phyloP scores from a whole-genome alignment of 2,329 filamentous ascomycete genomes.

The Verticillium nubilum region DNA sequence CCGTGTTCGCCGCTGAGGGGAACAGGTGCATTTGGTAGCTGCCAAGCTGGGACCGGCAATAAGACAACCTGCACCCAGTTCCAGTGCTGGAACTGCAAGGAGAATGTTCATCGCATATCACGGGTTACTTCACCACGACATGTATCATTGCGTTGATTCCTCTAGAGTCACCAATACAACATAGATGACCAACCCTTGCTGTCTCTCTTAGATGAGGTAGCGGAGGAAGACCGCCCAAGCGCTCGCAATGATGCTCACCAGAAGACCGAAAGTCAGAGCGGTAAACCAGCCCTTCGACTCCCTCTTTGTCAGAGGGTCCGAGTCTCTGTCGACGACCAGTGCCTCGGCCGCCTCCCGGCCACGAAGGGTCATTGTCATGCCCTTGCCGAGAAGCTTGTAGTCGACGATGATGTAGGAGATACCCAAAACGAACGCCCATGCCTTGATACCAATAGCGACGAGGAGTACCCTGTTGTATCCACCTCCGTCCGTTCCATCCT shows the following conservation, averaged over 20 bases:
- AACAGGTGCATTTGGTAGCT: conserved; percentile 28
- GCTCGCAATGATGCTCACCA: conserved; percentile 13
- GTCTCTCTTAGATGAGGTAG: conserved; percentile 11
- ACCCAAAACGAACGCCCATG: conserved; percentile 12
- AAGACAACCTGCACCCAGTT: conserved; percentile 21
- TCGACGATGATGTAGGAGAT: conserved; percentile 15
- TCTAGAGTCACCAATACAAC: background rate
- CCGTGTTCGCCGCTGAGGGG: conserved; percentile 21
- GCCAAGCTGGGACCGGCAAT: conserved; percentile 23
- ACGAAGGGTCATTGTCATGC: conserved; percentile 14
- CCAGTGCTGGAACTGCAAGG: conserved; percentile 30
- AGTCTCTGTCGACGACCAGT: conserved; percentile 9
- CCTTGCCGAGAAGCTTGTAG: conserved; percentile 12
- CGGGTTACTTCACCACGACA: conserved; percentile 4
- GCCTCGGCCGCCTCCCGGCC: conserved; percentile 12
- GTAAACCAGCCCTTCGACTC: conserved; percentile 8
- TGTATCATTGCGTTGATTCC: background rate
- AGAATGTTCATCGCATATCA: conserved; percentile 15
- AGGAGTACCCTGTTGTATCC: conserved; percentile 13
- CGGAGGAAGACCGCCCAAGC: conserved; percentile 14
- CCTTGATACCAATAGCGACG: conserved; percentile 14
- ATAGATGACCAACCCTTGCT: background rate
- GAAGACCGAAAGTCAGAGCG: conserved; percentile 5
- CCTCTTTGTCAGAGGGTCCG: conserved; percentile 14
- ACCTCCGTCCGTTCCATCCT: conserved; percentile 13